Evolutionary conservation across 2,329 filamentous ascomycete species (phyloP).

Genomic region (Xylaria multiplex): DNA sequence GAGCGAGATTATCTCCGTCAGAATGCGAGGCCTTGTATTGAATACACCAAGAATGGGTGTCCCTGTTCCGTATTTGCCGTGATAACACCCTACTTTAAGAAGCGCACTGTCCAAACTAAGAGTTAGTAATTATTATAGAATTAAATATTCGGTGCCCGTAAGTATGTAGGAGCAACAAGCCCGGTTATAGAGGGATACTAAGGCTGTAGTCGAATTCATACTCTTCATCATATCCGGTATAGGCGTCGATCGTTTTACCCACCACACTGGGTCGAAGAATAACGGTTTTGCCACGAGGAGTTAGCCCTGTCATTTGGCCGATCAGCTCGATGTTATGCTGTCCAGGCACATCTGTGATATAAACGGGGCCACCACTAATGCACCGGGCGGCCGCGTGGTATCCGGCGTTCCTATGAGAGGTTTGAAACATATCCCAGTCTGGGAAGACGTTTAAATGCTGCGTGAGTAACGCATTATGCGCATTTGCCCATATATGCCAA

Average conservation of each 20-base stretch:
- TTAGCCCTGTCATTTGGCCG: constrained; percentile 80
- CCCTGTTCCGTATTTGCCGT: constrained; percentile 72
- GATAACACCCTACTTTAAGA: constrained; percentile 82
- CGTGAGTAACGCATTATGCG: constrained; percentile 85
- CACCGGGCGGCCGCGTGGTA: constrained; percentile 93
- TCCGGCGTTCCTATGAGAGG: constrained; percentile 72
- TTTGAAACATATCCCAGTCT: constrained; percentile 81
- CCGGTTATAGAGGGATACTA: not conserved
- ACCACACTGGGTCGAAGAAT: constrained; percentile 81
- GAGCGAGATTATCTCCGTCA: constrained; percentile 77
- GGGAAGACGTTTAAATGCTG: constrained; percentile 87
- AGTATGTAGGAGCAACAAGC: not conserved
- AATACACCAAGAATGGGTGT: constrained; percentile 85
- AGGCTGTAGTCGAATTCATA: constrained; percentile 11
- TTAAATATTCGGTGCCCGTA: not conserved
- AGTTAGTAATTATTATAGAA: constrained; percentile 11
- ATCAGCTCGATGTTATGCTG: constrained; percentile 81
- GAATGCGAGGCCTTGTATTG: constrained; percentile 73
- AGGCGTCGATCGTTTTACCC: constrained; percentile 77
- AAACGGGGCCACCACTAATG: constrained; percentile 90
- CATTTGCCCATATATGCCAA: constrained; percentile 96
- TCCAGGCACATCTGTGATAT: constrained; percentile 90
- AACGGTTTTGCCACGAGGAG: constrained; percentile 76
- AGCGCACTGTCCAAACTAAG: constrained; percentile 54
- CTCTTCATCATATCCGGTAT: constrained; percentile 78